phyloP scores from a whole-genome alignment of 2,329 filamentous ascomycete genomes.

The Colletotrichum melonis region DNA sequence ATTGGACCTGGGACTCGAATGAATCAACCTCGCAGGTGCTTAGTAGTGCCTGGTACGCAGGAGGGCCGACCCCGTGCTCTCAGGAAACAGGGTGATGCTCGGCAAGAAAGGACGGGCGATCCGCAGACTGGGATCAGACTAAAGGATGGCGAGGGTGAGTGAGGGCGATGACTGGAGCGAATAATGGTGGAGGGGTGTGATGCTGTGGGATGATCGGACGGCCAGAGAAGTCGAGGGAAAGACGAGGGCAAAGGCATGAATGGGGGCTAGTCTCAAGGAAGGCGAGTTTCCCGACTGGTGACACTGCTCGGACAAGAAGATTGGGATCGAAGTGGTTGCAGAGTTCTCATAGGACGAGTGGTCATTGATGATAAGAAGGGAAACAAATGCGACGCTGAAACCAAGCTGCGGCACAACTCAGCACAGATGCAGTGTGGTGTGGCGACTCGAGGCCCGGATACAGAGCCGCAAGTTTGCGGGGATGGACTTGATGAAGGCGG shows the following conservation, averaged over 20 bases:
- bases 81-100: slow-evolving; percentile 28
- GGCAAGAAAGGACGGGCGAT: slow-evolving; percentile 15
- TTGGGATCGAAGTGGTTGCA: slow-evolving; percentile 1
- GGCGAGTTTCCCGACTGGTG: slow-evolving; percentile 15
- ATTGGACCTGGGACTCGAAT: slow-evolving; percentile 10
- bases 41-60: slow-evolving; percentile 1
- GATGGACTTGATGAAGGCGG: background rate
- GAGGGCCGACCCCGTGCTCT: slow-evolving; percentile 11
- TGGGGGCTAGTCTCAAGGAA: slow-evolving; percentile 25
- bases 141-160: background rate
- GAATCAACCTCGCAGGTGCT: slow-evolving; percentile 23
- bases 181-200: slow-evolving; percentile 12
- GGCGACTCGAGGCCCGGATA: slow-evolving; percentile 19
- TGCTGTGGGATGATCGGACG: slow-evolving; percentile 22
- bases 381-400: slow-evolving; percentile 35
- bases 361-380: slow-evolving; percentile 26
- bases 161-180: slow-evolving; percentile 2
- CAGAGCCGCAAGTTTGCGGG: slow-evolving; percentile 25
- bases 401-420: slow-evolving; percentile 35
- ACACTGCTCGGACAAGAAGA: slow-evolving; percentile 25
- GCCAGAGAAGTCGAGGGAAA: slow-evolving; percentile 2
- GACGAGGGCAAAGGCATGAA: slow-evolving; percentile 30
- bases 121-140: slow-evolving; percentile 28
- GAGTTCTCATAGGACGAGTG: slow-evolving; percentile 25
- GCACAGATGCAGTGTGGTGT: slow-evolving; percentile 35